Conservation (phyloP, 352 stramenopile genomes). For the Pythium angustatum region DNA sequence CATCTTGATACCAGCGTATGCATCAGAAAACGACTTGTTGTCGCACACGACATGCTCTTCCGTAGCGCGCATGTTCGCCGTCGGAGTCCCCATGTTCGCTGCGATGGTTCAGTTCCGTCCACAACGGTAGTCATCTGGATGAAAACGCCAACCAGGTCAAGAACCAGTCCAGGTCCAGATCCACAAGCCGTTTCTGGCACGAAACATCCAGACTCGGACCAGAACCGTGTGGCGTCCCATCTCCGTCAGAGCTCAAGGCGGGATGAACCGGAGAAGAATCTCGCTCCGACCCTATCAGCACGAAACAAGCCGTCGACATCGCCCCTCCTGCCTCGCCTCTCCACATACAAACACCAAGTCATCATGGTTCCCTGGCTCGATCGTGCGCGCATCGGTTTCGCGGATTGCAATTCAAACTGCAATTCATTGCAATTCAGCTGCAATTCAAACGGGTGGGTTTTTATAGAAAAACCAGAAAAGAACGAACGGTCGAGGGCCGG, state of each 20-base stretch:
- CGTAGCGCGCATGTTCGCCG: slow-evolving; percentile 2
- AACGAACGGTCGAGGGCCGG: slow-evolving; percentile 22
- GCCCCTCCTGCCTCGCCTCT: slow-evolving; percentile 19
- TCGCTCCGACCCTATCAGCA: background rate
- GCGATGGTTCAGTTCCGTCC: slow-evolving; percentile 30
- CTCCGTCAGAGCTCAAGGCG: slow-evolving; percentile 13
- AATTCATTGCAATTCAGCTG: slow-evolving; percentile 34
- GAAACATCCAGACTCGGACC: slow-evolving; percentile 22
- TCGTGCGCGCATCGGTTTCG: slow-evolving; percentile 29
- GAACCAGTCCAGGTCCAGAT: slow-evolving; percentile 21
- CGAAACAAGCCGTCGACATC: slow-evolving; percentile 11
- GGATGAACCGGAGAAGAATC: slow-evolving; percentile 20
- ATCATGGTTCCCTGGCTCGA: slow-evolving; percentile 4
- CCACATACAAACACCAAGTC: slow-evolving; percentile 24
- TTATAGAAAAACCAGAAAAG: slow-evolving; percentile 41
- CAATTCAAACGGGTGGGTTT: slow-evolving; percentile 38
- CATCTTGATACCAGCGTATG: background rate
- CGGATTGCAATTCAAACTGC: slow-evolving; percentile 32
- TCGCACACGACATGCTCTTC: slow-evolving; percentile 6
- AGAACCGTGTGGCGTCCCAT: slow-evolving; percentile 26
- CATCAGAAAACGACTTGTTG: background rate
- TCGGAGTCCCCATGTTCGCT: slow-evolving; percentile 14
- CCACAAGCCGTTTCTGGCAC: slow-evolving; percentile 17
- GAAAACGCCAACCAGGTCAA: slow-evolving; percentile 9
- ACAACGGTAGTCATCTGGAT: slow-evolving; percentile 26